Percentiles rank a stretch among this genome's conserved stretches.
Evolutionary conservation across 495 filamentous ascomycete genomes (phyloP).

Genomic region (Lasiosphaeris hirsuta): DNA sequence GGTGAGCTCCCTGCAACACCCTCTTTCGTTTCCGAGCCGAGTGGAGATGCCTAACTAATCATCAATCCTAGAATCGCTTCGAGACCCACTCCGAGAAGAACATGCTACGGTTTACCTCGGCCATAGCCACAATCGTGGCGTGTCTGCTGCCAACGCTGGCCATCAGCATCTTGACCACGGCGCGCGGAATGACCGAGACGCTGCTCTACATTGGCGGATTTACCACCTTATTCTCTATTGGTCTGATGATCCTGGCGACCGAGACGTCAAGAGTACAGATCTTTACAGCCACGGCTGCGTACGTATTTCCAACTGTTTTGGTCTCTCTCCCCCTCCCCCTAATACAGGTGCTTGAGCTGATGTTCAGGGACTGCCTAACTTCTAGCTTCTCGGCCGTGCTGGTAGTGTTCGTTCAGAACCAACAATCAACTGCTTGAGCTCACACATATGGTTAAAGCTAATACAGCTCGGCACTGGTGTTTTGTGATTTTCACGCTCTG

Average conservation of each 20-base stretch:
- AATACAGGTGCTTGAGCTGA: not conserved
- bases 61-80: not conserved
- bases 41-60: not conserved
- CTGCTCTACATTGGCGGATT: constrained; percentile 20
- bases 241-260: constrained; percentile 18
- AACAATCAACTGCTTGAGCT: no score
- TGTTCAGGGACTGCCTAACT: not conserved
- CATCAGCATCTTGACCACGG: constrained; percentile 18
- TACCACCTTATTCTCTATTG: constrained; percentile 21
- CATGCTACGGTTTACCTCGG: constrained; percentile 15
- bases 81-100: constrained; percentile 6
- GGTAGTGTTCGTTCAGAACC: constrained; percentile 9
- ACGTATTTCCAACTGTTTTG: not conserved
- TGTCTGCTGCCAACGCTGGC: constrained; percentile 21
- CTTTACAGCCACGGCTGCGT: constrained; percentile 24
- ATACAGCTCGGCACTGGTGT: no score
- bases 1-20: no score
- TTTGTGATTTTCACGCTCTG: no score
- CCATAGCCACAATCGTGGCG: constrained; percentile 16
- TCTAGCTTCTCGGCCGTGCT: constrained; percentile 9
- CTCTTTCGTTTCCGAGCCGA: no score
- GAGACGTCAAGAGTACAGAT: constrained; percentile 18
- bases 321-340: not conserved
- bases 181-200: constrained; percentile 2
- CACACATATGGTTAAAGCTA: no score